Conservation (phyloP, 2,329 filamentous ascomycete genomes). For the Aspergillus tubingensis region DNA sequence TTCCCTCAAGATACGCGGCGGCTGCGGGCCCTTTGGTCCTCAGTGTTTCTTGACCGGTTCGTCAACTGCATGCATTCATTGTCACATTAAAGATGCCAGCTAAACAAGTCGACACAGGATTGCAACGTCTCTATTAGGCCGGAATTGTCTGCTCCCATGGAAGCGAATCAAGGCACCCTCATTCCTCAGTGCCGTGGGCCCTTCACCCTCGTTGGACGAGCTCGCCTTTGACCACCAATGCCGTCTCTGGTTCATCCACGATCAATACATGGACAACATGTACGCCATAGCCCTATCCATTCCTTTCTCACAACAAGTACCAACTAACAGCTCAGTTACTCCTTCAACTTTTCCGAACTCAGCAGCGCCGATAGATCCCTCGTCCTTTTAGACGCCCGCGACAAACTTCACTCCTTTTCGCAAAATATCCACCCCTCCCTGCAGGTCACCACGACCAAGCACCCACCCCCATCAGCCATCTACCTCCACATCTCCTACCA, state of each 20-base stretch:
- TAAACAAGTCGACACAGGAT: neutral
- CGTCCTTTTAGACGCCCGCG: neutral
- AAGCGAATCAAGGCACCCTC: neutral
- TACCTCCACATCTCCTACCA: constrained; percentile 5
- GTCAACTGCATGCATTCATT: neutral
- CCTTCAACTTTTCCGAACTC: neutral
- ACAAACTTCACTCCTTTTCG: neutral
- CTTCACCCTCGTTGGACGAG: neutral
- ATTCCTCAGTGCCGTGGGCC: neutral
- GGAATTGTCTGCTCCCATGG: neutral
- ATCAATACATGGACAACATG: constrained; percentile 5
- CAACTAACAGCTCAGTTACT: neutral
- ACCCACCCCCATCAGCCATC: neutral
- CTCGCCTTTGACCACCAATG: constrained; percentile 7
- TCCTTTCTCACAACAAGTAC: no score
- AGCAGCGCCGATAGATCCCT: neutral
- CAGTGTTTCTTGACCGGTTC: constrained; percentile 5
- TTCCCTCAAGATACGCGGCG: neutral
- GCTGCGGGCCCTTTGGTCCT: constrained; percentile 4
- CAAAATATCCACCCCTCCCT: neutral
- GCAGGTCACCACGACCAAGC: no score
- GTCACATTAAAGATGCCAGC: neutral
- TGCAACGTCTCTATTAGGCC: neutral
- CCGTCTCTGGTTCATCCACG: constrained; percentile 6
- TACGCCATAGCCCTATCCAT: neutral